A percentile compares a stretch with the other conserved stretches of the same genome.
Conservation (phyloP, 305 asterid genomes). For the Rubia peregrina region DNA sequence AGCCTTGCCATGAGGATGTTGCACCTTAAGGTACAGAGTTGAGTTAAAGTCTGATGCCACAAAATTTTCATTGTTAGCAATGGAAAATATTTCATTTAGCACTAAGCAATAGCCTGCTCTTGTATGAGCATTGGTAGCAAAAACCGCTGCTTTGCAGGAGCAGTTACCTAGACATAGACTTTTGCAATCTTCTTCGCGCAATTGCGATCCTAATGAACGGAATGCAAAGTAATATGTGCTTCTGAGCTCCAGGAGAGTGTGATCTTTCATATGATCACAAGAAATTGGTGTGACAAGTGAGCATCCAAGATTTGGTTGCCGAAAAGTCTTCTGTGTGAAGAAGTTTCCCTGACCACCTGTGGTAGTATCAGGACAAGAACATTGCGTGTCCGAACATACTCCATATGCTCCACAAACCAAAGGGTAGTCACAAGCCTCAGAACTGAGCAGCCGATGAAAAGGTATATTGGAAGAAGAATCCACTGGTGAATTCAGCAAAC, state of each 20-base stretch:
- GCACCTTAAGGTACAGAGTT: slow-evolving; percentile 7
- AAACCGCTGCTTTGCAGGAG: slow-evolving; percentile 13
- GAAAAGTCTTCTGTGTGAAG: neutral
- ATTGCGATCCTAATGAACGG: neutral
- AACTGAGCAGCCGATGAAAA: neutral
- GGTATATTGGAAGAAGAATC: neutral
- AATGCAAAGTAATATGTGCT: slow-evolving; percentile 6
- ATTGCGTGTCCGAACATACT: neutral
- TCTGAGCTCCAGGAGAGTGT: slow-evolving; percentile 15
- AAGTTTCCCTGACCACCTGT: neutral
- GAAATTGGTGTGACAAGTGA: slow-evolving; percentile 15
- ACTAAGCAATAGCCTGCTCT: slow-evolving; percentile 16
- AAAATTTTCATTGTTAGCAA: neutral
- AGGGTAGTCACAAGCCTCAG: too few relatives aligned
- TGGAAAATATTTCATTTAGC: slow-evolving; percentile 4
- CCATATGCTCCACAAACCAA: neutral
- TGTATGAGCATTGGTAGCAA: neutral
- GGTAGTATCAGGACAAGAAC: neutral
- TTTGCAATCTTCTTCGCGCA: slow-evolving; percentile 12
- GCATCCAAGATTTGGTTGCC: slow-evolving; percentile 17
- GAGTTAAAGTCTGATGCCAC: neutral
- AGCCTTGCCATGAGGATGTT: neutral
- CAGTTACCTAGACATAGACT: neutral
- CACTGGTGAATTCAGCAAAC: neutral
- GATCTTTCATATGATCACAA: slow-evolving; percentile 14